A percentile compares a stretch with the other conserved stretches of the same genome.
Evolutionary conservation across 2,329 filamentous ascomycete species (phyloP).

Genomic region (Alternaria tenuissima): DNA sequence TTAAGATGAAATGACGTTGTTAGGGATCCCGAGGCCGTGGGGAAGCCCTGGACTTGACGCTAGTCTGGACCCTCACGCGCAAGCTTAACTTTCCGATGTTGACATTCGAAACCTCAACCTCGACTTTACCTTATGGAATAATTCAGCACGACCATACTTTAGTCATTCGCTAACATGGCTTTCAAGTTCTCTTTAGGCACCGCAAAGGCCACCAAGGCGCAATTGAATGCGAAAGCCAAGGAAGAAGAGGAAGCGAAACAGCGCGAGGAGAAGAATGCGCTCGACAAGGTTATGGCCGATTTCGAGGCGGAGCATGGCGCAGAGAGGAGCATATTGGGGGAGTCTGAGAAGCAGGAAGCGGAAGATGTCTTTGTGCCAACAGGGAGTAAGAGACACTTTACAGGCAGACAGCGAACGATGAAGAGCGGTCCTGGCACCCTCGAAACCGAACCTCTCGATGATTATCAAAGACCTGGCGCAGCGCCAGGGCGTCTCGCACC

Average conservation of each 20-base stretch:
- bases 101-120: background rate
- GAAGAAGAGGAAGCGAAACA: conserved; percentile 44
- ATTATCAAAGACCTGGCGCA: conserved; percentile 25
- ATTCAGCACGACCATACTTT: background rate
- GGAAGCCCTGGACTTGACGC: conserved; percentile 12
- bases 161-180: conserved; percentile 29
- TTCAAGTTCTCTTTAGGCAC: conserved; percentile 42
- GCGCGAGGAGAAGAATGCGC: conserved; percentile 42
- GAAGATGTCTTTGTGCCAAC: conserved; percentile 40
- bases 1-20: conserved; percentile 11
- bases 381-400: conserved; percentile 43
- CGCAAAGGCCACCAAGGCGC: conserved; percentile 36
- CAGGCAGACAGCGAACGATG: conserved; percentile 37
- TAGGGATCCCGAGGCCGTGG: background rate
- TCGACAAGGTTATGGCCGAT: conserved; percentile 44
- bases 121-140: background rate
- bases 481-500: conserved; percentile 23
- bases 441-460: conserved; percentile 33
- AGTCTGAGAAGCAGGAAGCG: conserved; percentile 30
- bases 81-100: conserved; percentile 12
- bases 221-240: conserved; percentile 36
- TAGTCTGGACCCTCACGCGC: conserved; percentile 21
- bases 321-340: conserved; percentile 35
- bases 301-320: conserved; percentile 41
- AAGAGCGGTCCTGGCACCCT: conserved; percentile 48